Evolutionary conservation across 73 alveolate genomes (phyloP).

Genomic region (Paramecium tetraurelia): DNA sequence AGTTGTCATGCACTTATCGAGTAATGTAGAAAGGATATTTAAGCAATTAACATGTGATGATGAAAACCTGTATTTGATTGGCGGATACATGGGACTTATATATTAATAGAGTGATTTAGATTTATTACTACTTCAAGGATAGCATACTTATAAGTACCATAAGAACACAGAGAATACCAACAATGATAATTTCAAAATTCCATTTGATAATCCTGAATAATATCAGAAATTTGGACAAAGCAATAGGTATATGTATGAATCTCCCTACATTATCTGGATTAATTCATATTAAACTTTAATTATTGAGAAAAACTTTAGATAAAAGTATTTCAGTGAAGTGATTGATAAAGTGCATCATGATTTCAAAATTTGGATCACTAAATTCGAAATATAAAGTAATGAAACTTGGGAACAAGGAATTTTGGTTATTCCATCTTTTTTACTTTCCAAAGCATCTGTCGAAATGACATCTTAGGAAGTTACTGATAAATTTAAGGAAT

Average conservation of each 20-base stretch:
- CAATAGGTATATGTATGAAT: neutral
- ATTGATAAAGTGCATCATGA: neutral
- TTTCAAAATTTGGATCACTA: constrained; percentile 29
- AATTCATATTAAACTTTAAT: neutral
- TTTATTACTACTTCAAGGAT: neutral
- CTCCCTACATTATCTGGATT: constrained; percentile 1
- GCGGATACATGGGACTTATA: neutral
- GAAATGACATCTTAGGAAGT: neutral
- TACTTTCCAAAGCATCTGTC: neutral
- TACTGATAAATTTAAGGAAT: neutral
- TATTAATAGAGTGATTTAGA: neutral
- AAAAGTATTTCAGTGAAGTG: neutral
- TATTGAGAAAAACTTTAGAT: constrained; percentile 5
- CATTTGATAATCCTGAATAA: constrained; percentile 3
- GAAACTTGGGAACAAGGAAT: constrained; percentile 19
- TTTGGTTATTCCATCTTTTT: neutral
- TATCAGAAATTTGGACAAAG: neutral
- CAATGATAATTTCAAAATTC: constrained; percentile 9
- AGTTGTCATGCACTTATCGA: neutral
- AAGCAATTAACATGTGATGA: constrained; percentile 3
- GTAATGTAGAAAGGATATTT: neutral
- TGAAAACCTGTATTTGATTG: neutral
- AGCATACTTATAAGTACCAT: neutral
- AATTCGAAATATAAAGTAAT: neutral
- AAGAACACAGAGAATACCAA: neutral